Percentiles rank a stretch among this genome's conserved stretches.
These are phyloP conservation scores for Suhomyces sp. DNA, from an alignment of 805 yeast species.

Conservation along the genomic window DNA sequence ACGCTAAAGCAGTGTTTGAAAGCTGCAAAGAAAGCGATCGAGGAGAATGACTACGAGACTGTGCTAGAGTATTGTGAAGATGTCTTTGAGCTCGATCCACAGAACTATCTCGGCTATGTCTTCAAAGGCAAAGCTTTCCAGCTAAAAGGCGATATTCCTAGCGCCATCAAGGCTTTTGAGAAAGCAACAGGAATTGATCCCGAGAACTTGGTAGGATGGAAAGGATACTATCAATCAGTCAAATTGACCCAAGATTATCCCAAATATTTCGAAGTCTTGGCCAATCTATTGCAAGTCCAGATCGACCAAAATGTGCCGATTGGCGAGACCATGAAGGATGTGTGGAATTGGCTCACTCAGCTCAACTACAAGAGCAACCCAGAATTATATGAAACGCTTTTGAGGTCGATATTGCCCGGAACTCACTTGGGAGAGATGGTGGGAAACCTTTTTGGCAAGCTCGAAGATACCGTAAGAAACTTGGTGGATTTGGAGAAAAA, in stretches of 20 bases:
- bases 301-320: slow-evolving; percentile 42
- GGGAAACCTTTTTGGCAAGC: slow-evolving; percentile 44
- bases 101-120: slow-evolving; percentile 59
- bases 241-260: slow-evolving; percentile 35
- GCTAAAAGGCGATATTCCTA: slow-evolving; percentile 32
- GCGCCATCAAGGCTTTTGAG: slow-evolving; percentile 44
- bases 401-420: slow-evolving; percentile 55
- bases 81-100: slow-evolving; percentile 11
- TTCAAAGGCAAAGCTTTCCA: slow-evolving; percentile 71
- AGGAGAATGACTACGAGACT: slow-evolving; percentile 55
- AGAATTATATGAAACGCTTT: slow-evolving; percentile 45
- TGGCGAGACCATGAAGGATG: slow-evolving; percentile 47
- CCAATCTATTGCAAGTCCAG: slow-evolving; percentile 42
- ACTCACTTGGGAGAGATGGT: slow-evolving; percentile 50
- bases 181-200: slow-evolving; percentile 51
- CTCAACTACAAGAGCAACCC: slow-evolving; percentile 25
- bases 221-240: slow-evolving; percentile 61
- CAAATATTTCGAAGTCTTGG: slow-evolving; percentile 47
- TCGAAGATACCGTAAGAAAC: slow-evolving; percentile 41
- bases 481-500: slow-evolving; percentile 40
- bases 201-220: slow-evolving; percentile 67
- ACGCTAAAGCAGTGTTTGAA: slow-evolving; percentile 29
- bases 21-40: slow-evolving; percentile 46
- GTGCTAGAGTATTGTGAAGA: slow-evolving; percentile 54
- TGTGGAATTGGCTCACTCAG: slow-evolving; percentile 44